Evolutionary conservation across 1,284 basidiomycete genomes (phyloP).

Genomic region (Ceratobasidium theobromae): DNA sequence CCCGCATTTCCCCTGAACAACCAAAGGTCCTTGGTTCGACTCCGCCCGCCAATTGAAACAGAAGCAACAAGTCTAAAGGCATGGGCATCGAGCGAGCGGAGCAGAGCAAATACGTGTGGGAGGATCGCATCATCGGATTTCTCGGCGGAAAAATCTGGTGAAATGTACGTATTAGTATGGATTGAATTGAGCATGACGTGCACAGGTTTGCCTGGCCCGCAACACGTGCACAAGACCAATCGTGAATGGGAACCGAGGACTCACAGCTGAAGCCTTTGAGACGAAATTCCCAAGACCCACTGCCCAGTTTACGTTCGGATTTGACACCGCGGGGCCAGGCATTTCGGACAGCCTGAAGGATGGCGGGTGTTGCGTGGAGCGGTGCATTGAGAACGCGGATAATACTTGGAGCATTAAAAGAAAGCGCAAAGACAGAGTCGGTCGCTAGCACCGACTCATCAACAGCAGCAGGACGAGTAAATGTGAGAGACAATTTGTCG

Average conservation of each 20-base stretch:
- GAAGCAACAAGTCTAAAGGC: constrained; percentile 62
- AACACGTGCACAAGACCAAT: neutral
- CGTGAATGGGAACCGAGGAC: constrained; percentile 39
- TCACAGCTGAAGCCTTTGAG: constrained; percentile 75
- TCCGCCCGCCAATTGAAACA: constrained; percentile 48
- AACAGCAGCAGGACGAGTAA: constrained; percentile 4
- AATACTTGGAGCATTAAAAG: constrained; percentile 64
- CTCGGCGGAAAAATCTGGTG: constrained; percentile 69
- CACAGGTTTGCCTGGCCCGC: neutral
- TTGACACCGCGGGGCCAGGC: constrained; percentile 77
- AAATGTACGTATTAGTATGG: constrained; percentile 56
- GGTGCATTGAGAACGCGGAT: constrained; percentile 73
- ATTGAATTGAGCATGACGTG: too few relatives aligned
- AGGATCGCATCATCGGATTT: constrained; percentile 56
- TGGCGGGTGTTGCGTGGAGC: constrained; percentile 70
- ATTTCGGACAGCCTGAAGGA: constrained; percentile 70
- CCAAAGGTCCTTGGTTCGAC: constrained; percentile 75
- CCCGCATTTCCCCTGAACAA: constrained; percentile 52
- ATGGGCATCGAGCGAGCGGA: constrained; percentile 65
- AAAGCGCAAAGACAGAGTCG: constrained; percentile 64
- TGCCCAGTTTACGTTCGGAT: constrained; percentile 70
- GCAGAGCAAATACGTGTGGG: constrained; percentile 66
- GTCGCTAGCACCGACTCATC: constrained; percentile 4
- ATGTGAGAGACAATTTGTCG: constrained; percentile 22
- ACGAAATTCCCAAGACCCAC: constrained; percentile 69